These are phyloP conservation scores for Eucalyptus tenuipes DNA, from an alignment of 345 rosid genomes.

Conservation along the genomic window DNA sequence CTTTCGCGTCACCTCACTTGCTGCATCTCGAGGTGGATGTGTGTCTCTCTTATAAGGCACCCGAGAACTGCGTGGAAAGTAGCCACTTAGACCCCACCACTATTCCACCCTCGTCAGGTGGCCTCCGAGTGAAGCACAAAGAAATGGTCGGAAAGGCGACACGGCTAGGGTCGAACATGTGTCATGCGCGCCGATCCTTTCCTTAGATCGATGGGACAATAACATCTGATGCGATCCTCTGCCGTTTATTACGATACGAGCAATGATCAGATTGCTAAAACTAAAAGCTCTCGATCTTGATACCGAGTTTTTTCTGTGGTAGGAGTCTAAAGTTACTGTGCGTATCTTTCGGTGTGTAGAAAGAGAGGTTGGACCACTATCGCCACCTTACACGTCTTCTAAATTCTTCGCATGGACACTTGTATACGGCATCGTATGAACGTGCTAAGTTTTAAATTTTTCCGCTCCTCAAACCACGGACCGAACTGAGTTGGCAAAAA, in stretches of 20 bases:
- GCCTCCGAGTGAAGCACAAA: neutral
- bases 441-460: neutral
- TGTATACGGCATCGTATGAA: neutral
- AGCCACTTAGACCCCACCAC: neutral
- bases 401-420: neutral
- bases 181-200: neutral
- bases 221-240: neutral
- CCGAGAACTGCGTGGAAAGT: neutral
- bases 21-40: neutral
- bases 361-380: neutral
- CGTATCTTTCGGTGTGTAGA: neutral
- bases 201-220: neutral
- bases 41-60: neutral
- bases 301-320: neutral
- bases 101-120: neutral
- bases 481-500: neutral
- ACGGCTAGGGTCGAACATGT: neutral
- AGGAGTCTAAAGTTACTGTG: neutral
- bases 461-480: rapidly evolving
- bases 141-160: neutral
- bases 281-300: neutral
- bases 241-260: neutral
- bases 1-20: neutral
- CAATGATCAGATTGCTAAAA: neutral
- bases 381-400: neutral